Percentiles rank a stretch among this genome's conserved stretches.
These are phyloP conservation scores for Alternaria consortialis DNA, from an alignment of 2,329 filamentous ascomycete genomes.

Conservation along the genomic window DNA sequence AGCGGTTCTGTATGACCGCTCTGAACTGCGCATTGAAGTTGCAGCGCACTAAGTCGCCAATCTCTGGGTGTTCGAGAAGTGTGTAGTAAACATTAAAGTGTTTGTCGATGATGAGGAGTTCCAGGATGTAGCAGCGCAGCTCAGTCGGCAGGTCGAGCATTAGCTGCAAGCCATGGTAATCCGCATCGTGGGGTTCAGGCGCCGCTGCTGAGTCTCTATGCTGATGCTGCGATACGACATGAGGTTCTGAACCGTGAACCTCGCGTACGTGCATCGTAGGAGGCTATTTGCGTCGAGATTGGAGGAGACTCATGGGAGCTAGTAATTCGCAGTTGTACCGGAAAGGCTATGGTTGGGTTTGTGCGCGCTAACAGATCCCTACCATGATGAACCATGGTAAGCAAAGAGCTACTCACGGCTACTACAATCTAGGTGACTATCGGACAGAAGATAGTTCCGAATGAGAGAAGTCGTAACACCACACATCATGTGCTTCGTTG, in stretches of 20 bases:
- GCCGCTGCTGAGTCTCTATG: background rate
- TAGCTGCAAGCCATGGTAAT: background rate
- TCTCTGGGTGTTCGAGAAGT: conserved; percentile 1
- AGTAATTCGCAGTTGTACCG: background rate
- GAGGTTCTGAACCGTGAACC: background rate
- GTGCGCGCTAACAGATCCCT: background rate
- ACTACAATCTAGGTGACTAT: background rate
- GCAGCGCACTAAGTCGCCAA: conserved; percentile 7
- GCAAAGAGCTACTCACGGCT: background rate
- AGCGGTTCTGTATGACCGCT: background rate
- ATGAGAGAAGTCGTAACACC: background rate
- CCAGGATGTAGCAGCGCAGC: background rate
- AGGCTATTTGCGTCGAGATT: accelerated
- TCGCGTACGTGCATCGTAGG: background rate
- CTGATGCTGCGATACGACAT: background rate
- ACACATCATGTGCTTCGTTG: background rate
- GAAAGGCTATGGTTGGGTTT: background rate
- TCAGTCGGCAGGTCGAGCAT: conserved; percentile 3
- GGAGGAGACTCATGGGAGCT: accelerated
- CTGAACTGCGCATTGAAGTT: conserved; percentile 6
- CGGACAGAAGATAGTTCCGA: background rate
- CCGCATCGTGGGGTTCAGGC: background rate
- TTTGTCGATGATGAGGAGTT: background rate
- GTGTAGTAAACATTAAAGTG: background rate
- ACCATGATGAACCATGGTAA: background rate